Evolutionary conservation across 352 stramenopile species (phyloP), one percentile per base, ranked within the genome.

Genomic region (Globisporangium mamillatum): DNA sequence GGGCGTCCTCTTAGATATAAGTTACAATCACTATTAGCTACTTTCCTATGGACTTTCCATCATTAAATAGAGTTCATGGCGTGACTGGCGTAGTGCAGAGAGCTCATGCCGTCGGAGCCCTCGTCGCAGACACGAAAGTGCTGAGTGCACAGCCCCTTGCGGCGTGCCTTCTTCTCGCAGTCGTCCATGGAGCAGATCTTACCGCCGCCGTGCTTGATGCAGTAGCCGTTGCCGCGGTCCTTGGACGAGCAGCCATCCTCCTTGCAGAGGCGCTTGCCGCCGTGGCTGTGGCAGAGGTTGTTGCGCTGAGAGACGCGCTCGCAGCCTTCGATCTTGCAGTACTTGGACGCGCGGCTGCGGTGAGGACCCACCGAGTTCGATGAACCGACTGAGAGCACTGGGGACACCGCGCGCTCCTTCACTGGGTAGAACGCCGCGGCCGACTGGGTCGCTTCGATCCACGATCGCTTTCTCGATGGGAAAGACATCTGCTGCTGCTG

Each of bases 291-390:
- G 60, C 86, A 94, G 32, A 92, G 67, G 63, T 91, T 91, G 79
- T 94, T 94, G 59, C 86, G 84, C 73, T 94, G 86, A 16, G 84
- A 93, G 32, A 92, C 86, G 25, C 86, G 86, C 69, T 91, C 77
- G 55, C 86, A 94, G 41, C 78, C 82, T 20, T 94, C 86, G 16
- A 94, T 84, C 77, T 88, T 92, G 77, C 86, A 94, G 72, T 92
- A 94, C 74, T 94, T 94, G 66, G 84, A 94, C n/a, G 85, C 81
- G n/a, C 86, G 81, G 69, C 79, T 91, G 27, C 86, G 79, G 68
- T 88, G 73, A 54, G 72, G 62, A 55, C 41, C 62, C 25, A 18
- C 54, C 14, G 46, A 32, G 8, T 9, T 38, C 24, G 44, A 58
- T 41, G 64, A 63, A n/a, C 63, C 9, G 34, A 68, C 63, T 60